phyloP scores from a whole-genome alignment of 192 early-diverging fungal genomes.

The Backusella australiensis region DNA sequence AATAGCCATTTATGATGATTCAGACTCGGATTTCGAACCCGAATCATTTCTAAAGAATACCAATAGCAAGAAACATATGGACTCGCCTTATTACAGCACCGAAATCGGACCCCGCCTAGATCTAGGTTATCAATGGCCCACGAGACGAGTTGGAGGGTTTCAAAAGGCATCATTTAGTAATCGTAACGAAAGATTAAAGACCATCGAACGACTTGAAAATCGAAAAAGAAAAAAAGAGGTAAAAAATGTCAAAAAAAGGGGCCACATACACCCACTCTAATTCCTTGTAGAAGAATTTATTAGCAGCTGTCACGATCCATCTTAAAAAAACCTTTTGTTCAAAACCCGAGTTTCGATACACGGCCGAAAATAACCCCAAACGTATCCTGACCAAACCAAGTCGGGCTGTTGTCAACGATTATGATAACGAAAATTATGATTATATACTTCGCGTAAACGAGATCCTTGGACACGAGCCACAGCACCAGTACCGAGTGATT shows the following conservation, averaged over 20 bases:
- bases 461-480: conserved; percentile 82
- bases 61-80: not conserved
- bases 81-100: conserved; percentile 3
- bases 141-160: not conserved
- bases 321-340: not conserved
- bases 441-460: conserved; percentile 98
- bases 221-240: not conserved
- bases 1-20: not conserved
- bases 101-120: conserved; percentile 9
- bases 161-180: not conserved
- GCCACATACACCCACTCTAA: not conserved
- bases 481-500: conserved; percentile 87
- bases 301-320: not conserved
- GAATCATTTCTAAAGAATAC: not conserved
- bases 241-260: not conserved
- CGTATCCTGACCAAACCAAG: conserved; percentile 95
- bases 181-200: not conserved
- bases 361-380: conserved; percentile 75
- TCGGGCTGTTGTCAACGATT: conserved; percentile 85
- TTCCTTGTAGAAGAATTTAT: not conserved
- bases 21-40: not conserved
- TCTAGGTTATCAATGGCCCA: conserved; percentile 13
- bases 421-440: conserved; percentile 94
- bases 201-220: not conserved
- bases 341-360: conserved; percentile 60